Evolutionary conservation across 2,329 filamentous ascomycete species (phyloP).

Genomic region (Atkinsonella texensis): DNA sequence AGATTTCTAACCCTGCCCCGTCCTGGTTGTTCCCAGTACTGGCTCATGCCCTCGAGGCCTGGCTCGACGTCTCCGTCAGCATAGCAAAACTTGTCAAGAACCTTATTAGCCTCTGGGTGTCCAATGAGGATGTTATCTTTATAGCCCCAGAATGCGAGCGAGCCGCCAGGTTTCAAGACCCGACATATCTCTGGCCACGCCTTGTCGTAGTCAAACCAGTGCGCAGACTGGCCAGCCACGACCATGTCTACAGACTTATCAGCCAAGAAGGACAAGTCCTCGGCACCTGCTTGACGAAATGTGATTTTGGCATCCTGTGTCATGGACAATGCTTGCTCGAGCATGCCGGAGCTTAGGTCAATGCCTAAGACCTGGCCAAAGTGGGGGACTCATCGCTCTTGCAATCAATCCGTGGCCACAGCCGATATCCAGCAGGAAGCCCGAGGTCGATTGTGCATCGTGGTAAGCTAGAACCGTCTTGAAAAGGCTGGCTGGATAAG

Average conservation of each 20-base stretch:
- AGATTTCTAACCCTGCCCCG: slow-evolving; percentile 40
- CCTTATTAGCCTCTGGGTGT: slow-evolving; percentile 35
- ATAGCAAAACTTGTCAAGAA: slow-evolving; percentile 46
- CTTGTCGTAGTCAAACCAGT: slow-evolving; percentile 51
- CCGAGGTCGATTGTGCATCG: slow-evolving; percentile 18
- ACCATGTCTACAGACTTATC: slow-evolving; percentile 39
- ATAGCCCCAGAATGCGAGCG: slow-evolving; percentile 55
- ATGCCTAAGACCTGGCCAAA: slow-evolving; percentile 41
- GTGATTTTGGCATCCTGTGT: slow-evolving; percentile 31
- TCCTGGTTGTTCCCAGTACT: slow-evolving; percentile 51
- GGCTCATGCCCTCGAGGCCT: slow-evolving; percentile 37
- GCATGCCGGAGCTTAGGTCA: slow-evolving; percentile 47
- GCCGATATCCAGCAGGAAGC: slow-evolving; percentile 44
- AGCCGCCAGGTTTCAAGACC: slow-evolving; percentile 41
- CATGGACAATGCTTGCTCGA: slow-evolving; percentile 33
- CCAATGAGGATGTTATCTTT: slow-evolving; percentile 50
- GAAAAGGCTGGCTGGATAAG: slow-evolving; percentile 44
- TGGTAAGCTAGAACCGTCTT: slow-evolving; percentile 42
- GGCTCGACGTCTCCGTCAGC: slow-evolving; percentile 30
- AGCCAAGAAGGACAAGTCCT: slow-evolving; percentile 38
- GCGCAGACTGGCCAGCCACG: slow-evolving; percentile 44
- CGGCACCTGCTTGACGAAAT: slow-evolving; percentile 38
- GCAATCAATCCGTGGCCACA: slow-evolving; percentile 49
- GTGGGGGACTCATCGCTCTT: slow-evolving; percentile 36
- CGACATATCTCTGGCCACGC: slow-evolving; percentile 44